Conservation (phyloP, 306 rosid genomes). For the Cicer judaicum region DNA sequence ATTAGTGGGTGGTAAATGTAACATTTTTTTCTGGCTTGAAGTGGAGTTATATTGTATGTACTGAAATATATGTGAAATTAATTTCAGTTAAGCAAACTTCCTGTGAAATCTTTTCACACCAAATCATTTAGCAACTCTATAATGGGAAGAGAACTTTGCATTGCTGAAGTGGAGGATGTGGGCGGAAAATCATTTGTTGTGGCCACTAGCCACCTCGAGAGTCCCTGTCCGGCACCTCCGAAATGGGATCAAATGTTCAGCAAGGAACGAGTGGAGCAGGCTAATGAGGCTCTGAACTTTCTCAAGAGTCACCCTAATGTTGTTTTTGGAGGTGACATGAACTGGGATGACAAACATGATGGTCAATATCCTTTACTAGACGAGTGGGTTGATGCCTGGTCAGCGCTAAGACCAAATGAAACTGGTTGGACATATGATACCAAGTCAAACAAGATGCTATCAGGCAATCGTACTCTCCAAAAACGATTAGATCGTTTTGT, state of each 20-base stretch:
- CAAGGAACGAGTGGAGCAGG: slow-evolving; percentile 89
- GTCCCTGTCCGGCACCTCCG: slow-evolving; percentile 90
- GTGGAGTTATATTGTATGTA: background rate
- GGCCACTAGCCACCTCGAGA: slow-evolving; percentile 97
- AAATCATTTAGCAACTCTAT: slow-evolving; percentile 67
- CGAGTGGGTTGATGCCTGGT: slow-evolving; percentile 89
- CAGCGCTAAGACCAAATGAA: slow-evolving; percentile 64
- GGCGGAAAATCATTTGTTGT: slow-evolving; percentile 59
- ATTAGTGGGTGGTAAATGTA: background rate
- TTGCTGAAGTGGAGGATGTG: slow-evolving; percentile 71
- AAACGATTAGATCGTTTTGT: slow-evolving; percentile 80
- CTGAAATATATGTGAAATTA: slow-evolving; percentile 15
- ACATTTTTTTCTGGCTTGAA: background rate
- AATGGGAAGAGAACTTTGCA: slow-evolving; percentile 92
- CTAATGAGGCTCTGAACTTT: slow-evolving; percentile 65
- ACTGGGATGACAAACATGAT: slow-evolving; percentile 90
- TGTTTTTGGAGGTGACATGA: slow-evolving; percentile 94
- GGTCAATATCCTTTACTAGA: slow-evolving; percentile 74
- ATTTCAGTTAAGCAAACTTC: slow-evolving; percentile 80
- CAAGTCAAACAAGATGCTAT: slow-evolving; percentile 81
- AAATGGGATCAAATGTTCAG: slow-evolving; percentile 94
- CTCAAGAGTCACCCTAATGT: slow-evolving; percentile 71
- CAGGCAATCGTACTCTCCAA: slow-evolving; percentile 73
- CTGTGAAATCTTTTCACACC: slow-evolving; percentile 69
- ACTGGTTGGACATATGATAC: slow-evolving; percentile 94